Evolutionary conservation across 371 early-diverging fungal genomes (phyloP), one percentile per base, ranked within the genome.

Genomic region (Mucor velutinosus): DNA sequence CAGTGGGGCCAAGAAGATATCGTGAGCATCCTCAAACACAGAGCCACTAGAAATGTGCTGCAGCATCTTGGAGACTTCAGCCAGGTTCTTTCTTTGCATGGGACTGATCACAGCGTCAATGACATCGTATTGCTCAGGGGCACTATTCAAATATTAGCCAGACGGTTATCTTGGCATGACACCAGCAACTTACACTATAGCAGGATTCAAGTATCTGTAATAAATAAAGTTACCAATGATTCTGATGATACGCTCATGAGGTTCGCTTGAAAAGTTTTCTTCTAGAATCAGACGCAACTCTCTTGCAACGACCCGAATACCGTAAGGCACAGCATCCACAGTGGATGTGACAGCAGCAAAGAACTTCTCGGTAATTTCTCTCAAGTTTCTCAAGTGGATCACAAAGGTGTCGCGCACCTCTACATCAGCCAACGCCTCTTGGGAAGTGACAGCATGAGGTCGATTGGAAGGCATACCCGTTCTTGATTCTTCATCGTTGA

Each of bases 181-280:
- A 35, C 41, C 37, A 37, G 29, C 12, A 35, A 81, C 89, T 85
- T 85, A 92, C 89, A 95, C 90, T 67, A 99, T 97, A n/a, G 95
- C 98, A 19, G 98, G 98, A 77, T 96, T 97, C 69, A 99, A 89
- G 79, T 97, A 98, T 39, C 97, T 92, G 79, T 97, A 97, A 80
- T 97, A 99, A 41, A 99, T 92, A 70, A 98, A 82, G 72, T 97
- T 93, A 10, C 97, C 97, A 41, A 99, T 91, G 19, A 95, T 88
- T 71, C 91, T 90, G 62, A 89, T 85, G 58, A 96, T 90, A 63
- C 90, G 91, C 32, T 87, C 87, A 55, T 94, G 90, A 7, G 88
- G 84, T 69, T 93, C 91, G 1, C 90, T 81, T 0, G 94, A 92
- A 86, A 99, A 97, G 60, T 95, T 80, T 21, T 82, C 87, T 61